phyloP scores from a whole-genome alignment of 2,329 filamentous ascomycete genomes.

The Penicillium sp. region DNA sequence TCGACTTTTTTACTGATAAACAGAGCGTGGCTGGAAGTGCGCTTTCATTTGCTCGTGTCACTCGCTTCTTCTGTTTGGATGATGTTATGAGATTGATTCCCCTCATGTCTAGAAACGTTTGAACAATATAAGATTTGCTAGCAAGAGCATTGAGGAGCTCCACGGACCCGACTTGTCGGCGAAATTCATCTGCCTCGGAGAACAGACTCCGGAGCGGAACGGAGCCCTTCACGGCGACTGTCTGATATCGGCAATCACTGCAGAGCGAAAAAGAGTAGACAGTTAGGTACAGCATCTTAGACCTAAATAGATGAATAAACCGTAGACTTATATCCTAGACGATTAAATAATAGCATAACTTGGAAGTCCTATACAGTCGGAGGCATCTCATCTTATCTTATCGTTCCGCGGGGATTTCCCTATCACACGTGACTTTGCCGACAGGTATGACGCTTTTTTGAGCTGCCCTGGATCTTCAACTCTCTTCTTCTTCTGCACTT shows the following conservation, averaged over 20 bases:
- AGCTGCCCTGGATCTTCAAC: neutral
- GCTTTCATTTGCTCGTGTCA: neutral
- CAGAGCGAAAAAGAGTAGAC: constrained; percentile 2
- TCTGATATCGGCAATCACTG: neutral
- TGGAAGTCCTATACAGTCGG: neutral
- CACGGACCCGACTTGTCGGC: neutral
- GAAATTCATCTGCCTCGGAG: constrained; percentile 3
- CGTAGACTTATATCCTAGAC: neutral
- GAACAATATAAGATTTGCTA: constrained; percentile 14
- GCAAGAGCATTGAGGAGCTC: neutral
- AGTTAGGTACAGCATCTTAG: neutral
- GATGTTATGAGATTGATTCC: constrained; percentile 1
- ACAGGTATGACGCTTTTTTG: constrained; percentile 21
- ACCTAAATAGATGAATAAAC: neutral
- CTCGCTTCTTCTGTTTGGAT: neutral
- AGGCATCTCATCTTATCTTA: neutral
- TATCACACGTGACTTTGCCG: constrained; percentile 50
- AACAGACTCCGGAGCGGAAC: constrained; percentile 9
- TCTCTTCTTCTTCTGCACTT: constrained; percentile 13
- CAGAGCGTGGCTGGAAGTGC: neutral
- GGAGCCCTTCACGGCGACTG: neutral
- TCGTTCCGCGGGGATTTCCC: constrained; percentile 29
- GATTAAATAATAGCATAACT: neutral
- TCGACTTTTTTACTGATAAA: constrained; percentile 9
- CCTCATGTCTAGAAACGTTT: neutral